These are phyloP conservation scores for Serendipita sp. DNA, from an alignment of 768 basidiomycete species.

Conservation along the genomic window DNA sequence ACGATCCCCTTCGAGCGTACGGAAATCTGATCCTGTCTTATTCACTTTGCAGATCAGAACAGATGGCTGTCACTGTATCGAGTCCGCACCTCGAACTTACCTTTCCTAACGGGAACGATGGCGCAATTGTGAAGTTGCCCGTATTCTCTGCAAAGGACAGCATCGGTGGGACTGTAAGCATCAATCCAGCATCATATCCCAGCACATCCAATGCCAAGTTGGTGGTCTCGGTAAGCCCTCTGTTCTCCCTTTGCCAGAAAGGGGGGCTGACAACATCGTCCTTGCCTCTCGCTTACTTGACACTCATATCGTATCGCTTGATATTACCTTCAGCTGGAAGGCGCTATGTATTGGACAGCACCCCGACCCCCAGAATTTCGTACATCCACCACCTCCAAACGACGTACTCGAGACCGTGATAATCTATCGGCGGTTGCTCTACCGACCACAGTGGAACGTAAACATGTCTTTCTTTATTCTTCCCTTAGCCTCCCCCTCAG, in stretches of 20 bases:
- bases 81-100: conserved; percentile 3
- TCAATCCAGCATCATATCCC: not conserved
- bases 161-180: conserved; percentile 3
- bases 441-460: not conserved
- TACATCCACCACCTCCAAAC: not conserved
- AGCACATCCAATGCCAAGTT: conserved; percentile 3
- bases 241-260: too few relatives aligned
- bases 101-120: conserved; percentile 3
- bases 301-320: not conserved
- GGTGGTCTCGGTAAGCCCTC: not conserved
- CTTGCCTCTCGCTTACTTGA: not conserved
- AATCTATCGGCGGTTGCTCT: not conserved
- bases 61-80: not conserved
- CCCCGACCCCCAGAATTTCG: not conserved
- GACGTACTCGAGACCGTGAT: not conserved
- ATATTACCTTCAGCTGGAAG: not conserved
- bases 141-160: conserved; percentile 4
- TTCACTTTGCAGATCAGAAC: not conserved
- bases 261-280: too few relatives aligned
- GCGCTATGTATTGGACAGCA: not conserved
- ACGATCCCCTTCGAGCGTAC: not conserved
- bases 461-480: not conserved
- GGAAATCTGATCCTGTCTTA: not conserved
- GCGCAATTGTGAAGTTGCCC: not conserved
- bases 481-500: not conserved